These are phyloP conservation scores for Saturnispora besseyi DNA, from an alignment of 805 yeast species.

Conservation along the genomic window DNA sequence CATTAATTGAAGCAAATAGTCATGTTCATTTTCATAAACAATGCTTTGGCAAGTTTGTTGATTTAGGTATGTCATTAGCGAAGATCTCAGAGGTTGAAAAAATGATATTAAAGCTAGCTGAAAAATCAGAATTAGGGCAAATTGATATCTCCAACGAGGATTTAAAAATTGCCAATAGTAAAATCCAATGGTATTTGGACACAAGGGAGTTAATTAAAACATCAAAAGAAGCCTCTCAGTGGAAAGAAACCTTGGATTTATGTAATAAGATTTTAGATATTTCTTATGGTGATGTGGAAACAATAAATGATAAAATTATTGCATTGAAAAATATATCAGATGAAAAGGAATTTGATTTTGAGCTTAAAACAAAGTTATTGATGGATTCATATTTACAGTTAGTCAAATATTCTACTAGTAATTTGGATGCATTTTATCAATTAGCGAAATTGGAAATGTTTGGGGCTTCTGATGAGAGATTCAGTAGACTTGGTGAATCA, in stretches of 20 bases:
- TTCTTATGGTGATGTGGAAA: slow-evolving; percentile 3
- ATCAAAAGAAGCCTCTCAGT: neutral
- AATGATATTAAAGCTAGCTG: slow-evolving; percentile 1
- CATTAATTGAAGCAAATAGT: slow-evolving; percentile 28
- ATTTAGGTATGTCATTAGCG: slow-evolving; percentile 46
- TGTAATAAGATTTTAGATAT: neutral
- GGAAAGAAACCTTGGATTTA: neutral
- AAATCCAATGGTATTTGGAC: slow-evolving; percentile 16
- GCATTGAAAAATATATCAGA: slow-evolving; percentile 7
- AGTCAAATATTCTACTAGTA: slow-evolving; percentile 16
- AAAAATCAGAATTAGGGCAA: neutral
- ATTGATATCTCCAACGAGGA: slow-evolving; percentile 12
- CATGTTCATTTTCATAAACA: slow-evolving; percentile 25
- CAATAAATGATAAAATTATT: neutral
- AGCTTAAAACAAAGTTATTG: slow-evolving; percentile 16
- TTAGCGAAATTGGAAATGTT: slow-evolving; percentile 24
- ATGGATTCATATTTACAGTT: slow-evolving; percentile 20
- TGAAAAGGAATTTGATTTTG: slow-evolving; percentile 11
- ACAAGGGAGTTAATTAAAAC: neutral
- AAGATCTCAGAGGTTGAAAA: slow-evolving; percentile 3
- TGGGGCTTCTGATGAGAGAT: slow-evolving; percentile 14
- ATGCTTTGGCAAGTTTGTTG: slow-evolving; percentile 42
- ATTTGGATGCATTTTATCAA: slow-evolving; percentile 17
- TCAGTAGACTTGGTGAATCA: slow-evolving; percentile 11
- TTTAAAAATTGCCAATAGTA: slow-evolving; percentile 25